Percentiles rank a stretch among this genome's conserved stretches.
phyloP scores from a whole-genome alignment of 2,329 filamentous ascomycete genomes.

The Septoria linicola region DNA sequence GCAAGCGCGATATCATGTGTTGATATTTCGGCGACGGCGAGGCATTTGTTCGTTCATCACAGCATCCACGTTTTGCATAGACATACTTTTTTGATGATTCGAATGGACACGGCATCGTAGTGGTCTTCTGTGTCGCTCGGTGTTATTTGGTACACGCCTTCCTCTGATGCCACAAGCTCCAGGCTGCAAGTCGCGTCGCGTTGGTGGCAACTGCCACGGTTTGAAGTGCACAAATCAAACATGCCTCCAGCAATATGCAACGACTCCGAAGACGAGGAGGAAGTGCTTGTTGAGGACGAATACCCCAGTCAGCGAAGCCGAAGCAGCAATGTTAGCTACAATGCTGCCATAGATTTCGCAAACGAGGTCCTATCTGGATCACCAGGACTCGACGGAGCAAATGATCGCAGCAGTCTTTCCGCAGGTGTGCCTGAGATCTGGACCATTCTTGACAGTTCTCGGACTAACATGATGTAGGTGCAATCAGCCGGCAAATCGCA shows the following conservation, averaged over 20 bases:
- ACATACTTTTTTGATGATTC: too few species aligned
- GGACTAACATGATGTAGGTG: constrained; percentile 22
- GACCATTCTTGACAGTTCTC: too few species aligned
- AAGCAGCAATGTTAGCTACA: constrained; percentile 11
- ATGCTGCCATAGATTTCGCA: constrained; percentile 1
- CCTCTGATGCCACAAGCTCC: neutral
- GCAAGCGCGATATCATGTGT: constrained; percentile 14
- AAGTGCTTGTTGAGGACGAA: constrained; percentile 17
- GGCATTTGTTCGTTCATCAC: neutral
- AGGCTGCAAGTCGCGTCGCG: constrained; percentile 12
- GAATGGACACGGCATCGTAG: too few species aligned
- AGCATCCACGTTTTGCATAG: neutral
- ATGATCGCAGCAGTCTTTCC: constrained; percentile 20
- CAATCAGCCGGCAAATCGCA: constrained; percentile 27
- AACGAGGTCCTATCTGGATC: constrained; percentile 12
- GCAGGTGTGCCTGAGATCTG: constrained; percentile 12
- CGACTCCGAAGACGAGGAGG: constrained; percentile 23
- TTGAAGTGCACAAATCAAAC: neutral
- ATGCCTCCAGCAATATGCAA: constrained; percentile 20
- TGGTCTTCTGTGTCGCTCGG: too few species aligned
- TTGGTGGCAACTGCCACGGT: constrained; percentile 15
- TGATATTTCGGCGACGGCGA: neutral
- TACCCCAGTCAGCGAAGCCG: constrained; percentile 15
- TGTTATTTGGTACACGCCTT: neutral
- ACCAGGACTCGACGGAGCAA: constrained; percentile 10